phyloP scores from a whole-genome alignment of 2,329 filamentous ascomycete species.

The Arthrinium puccinioides region DNA sequence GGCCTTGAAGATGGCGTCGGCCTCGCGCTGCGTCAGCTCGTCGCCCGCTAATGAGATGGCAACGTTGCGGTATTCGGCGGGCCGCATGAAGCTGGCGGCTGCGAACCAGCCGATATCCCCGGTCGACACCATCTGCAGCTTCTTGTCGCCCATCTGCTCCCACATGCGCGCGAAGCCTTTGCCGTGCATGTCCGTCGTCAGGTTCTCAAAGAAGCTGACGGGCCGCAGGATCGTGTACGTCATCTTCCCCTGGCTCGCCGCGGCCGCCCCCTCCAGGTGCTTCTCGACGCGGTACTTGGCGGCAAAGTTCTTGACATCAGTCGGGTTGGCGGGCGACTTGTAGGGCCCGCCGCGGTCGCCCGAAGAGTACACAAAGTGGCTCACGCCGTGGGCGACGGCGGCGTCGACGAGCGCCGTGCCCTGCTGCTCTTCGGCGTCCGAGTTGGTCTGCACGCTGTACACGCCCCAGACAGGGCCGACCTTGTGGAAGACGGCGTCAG shows the following conservation, averaged over 20 bases:
- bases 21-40: conserved; percentile 26
- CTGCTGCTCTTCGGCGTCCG: conserved; percentile 25
- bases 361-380: conserved; percentile 51
- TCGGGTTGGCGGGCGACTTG: conserved; percentile 39
- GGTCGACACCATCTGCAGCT: conserved; percentile 29
- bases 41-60: conserved; percentile 32
- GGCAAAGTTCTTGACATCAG: conserved; percentile 48
- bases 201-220: conserved; percentile 49
- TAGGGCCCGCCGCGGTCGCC: conserved; percentile 48
- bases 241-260: conserved; percentile 32
- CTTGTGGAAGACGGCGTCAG: conserved; percentile 3
- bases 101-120: conserved; percentile 32
- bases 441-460: conserved; percentile 6
- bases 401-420: conserved; percentile 47
- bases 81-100: conserved; percentile 25
- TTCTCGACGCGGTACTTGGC: conserved; percentile 50
- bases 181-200: conserved; percentile 20
- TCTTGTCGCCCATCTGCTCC: conserved; percentile 19
- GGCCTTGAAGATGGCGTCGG: conserved; percentile 22
- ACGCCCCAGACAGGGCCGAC: conserved; percentile 5
- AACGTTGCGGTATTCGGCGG: conserved; percentile 21
- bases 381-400: conserved; percentile 39
- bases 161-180: conserved; percentile 23
- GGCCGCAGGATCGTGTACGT: conserved; percentile 51
- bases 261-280: conserved; percentile 35